Evolutionary conservation across 176 grass and related monocot genomes (phyloP), one percentile per base, ranked within the genome.

Genomic region (Lolium perenne): DNA sequence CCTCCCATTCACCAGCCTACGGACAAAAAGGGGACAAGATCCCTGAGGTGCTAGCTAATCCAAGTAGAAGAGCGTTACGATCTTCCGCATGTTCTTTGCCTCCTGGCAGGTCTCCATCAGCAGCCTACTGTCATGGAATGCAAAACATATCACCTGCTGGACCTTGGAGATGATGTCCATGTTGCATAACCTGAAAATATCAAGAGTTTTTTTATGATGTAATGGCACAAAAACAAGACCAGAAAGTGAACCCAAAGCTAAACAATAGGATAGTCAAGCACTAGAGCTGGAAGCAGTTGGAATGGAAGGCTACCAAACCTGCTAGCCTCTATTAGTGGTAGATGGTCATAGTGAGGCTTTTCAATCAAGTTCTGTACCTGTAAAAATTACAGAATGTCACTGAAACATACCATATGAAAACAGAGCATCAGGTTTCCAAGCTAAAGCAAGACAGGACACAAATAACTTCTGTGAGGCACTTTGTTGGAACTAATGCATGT

Each of bases 111-210:
- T 99, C 80, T 99, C 92, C 97, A 99, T 97, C 54, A 99, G 89
- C 86, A 99, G 87, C 80, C 88, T 99, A 83, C 94, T 99, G 80
- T 99, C 94, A 74, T 99, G 94, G 47, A 99, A 99, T 8, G 94
- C 97, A 71, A 99, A 99, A 49, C 94, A 97, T 89, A 97, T 99
- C 40, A 99, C 87, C 69, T 99, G 92, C 70, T 99, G 94, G 47
- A 99, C 94, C 80, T 88, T 99, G 12, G 94, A 99, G 66, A 99
- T 89, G 70, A 99, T 99, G 84, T 97, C 97, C 94, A 97, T 99
- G 80, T 99, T 99, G 92, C 97, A 99, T 85, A 99, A 85, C 88
- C 97, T 99, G 88, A 88, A 86, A 68, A 86, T 77, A 35, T 35
- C 32, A 35, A 35, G 32, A 35, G 32, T 43, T 43, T 0, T 41